Base-by-base conservation (phyloP, 768 basidiomycete species). In the Naganishia randhawae region DNA sequence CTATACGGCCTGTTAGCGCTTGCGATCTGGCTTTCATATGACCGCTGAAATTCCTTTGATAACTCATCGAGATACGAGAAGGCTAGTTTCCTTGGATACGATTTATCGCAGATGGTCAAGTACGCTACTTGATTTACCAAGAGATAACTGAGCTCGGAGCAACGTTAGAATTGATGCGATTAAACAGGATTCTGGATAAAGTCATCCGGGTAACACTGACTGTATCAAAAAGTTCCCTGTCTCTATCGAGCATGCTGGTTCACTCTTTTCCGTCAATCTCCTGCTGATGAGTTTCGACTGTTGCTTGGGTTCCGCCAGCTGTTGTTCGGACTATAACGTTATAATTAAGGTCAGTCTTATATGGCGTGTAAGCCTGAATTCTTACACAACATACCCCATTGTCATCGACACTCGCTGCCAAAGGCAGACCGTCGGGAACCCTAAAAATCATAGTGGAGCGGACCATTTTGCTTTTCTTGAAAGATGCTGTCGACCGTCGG, bases 31-130 rank as follows among this genome's bases (percentile, higher is more conserved):
- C 90, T 84, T 11, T 92, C 96, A 80, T 98, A 99, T 7, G 90
- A 90, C 62, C 86, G 86, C 42, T 89, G 85, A 77, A 99, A 99
- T 81, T 99, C 96, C 76, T 96, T 98, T 27, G 91, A 90, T 50
- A 99, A 84, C 81, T 99, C 96, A 73, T 97, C 93, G 55, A 99
- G 85, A 81, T 92, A 99, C 9, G 93, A 93, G 81, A 99, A 99
- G 0, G 93, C 93, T 37, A 98, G 86, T 80, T 98, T 98, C 69
- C 95, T 85, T 25, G 93, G 93, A 82, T 97, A 97, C 4, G 93
- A 94, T 79, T 93, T 92, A 83, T 98, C 96, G 41, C 92, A 88
- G 77, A 99, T 92, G 68, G 90, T 89, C 71, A 98, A 84, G 82
- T 92, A 99, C 64, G 95, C 89, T 68, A 98, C 93, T 82, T 92